Base-by-base conservation (phyloP, 179 eudicot genomes). In the Heliamphora pulchella region DNA sequence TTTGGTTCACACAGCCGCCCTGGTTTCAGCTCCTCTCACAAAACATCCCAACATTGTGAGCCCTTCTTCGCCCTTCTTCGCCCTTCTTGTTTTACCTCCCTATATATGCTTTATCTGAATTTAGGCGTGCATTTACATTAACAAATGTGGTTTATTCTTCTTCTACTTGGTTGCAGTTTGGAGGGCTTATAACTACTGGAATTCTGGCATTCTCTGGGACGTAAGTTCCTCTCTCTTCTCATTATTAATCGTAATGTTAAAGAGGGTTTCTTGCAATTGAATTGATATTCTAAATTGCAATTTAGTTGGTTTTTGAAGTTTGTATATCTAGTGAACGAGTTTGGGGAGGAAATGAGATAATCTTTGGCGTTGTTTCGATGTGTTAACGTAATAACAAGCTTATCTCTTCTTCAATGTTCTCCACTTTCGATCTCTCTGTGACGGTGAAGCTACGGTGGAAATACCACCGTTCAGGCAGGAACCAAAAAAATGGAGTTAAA, bases 1-100 rank as follows among this genome's bases (percentile, higher is more conserved):
- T 86, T 85, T 94, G 87, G 93, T 93, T 73, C 98, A 94, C 78
- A 92, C 97, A 76, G 91, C 96, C 20, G 97, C 98, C 54, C 82
- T 93, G 71, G 71, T 94, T 75, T 91, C 92, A 82, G 90, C 97
- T 57, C 98, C 98, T 59, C 67, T 89, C n/a, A 87, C 94, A 31
- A 88, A 79, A 4, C 77, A 87, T 81, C 98, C 98, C 50, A 87
- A 86, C 78, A 81, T 87, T 86, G 98, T 94, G 88, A 82, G 94
- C 70, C 13, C 58, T 31, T 31, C 31, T 31, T 31, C 63, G 67
- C 47, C 3, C 15, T 70, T 47, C 54, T 78, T 51, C 53, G 17
- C 18, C 50, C 10, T 65, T 65, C 44, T 22, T 65, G 14, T 2
- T 10, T 65, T 2, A 8, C 9, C 47, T 39, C 22, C 44, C 44